Evolutionary conservation across 2,329 filamentous ascomycete species (phyloP), one percentile per base, ranked within the genome.

Genomic region (Ophiosphaerella narmari): DNA sequence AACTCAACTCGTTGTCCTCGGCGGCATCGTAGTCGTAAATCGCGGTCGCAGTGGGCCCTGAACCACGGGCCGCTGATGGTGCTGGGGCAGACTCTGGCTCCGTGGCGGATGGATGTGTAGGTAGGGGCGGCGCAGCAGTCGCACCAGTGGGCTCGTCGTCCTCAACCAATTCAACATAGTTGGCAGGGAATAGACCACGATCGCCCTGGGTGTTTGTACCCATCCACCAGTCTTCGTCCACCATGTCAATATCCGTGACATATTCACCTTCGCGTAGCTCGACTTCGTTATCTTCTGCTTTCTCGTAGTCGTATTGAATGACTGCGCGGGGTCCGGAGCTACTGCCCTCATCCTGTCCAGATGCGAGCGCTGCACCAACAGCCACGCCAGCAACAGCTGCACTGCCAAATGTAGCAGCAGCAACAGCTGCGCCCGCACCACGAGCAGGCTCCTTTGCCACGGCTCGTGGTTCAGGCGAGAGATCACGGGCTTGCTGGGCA

Each of bases 221-320:
- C 83, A 96, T 89, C 94, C 94, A 99, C 94, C 94, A 99, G 71
- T 99, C 93, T 43, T 95, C 89, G 63, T 97, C 94, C 2, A 99
- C 91, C 89, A 95, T 95, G 56, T 97, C 91, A 65, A 99, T 96
- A 70, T 96, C 88, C 21, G 84, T 91, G 33, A 99, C 88, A 57
- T 87, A 84, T 65, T 97, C 90, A 55, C 92, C 92, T 75, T 99
- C 94, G 23, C 84, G 81, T 14, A 99, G 82, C 59, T 96, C 91
- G 49, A 99, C 84, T 76, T 99, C 94, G 67, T 99, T 99, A 60
- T 96, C 92, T 74, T 99, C 94, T 1, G 91, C 91, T 77, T 95
- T 97, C 66, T 97, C 93, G 69, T 99, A 99, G 71, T 99, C 94
- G 71, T 94, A 99, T 66, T 94, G 87, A 32, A 94, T 84, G 49